Conservation (phyloP, 2,329 filamentous ascomycete genomes). For the Xylariaceae sp. region DNA sequence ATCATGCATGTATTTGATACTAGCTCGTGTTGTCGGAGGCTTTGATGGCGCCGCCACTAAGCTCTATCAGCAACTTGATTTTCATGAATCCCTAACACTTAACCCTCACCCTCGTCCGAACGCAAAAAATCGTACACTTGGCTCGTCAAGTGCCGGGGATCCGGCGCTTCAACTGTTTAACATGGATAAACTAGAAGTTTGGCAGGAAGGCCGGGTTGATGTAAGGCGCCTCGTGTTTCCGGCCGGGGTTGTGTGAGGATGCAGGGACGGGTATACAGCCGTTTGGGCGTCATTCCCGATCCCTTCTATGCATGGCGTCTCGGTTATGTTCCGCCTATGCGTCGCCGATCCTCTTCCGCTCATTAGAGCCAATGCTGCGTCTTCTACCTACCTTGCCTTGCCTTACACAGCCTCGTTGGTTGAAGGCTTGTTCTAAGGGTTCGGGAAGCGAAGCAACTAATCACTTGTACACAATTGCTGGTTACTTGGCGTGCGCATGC, state of each 20-base stretch:
- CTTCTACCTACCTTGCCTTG: neutral
- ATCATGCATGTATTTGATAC: conserved; percentile 24
- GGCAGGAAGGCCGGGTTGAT: conserved; percentile 5
- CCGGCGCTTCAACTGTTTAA: conserved; percentile 14
- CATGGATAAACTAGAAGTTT: conserved; percentile 6
- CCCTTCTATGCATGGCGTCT: neutral
- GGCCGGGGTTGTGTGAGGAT: conserved; percentile 20
- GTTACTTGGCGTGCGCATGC: neutral
- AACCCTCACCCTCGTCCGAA: conserved; percentile 5
- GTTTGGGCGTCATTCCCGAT: conserved; percentile 9
- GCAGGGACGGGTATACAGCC: conserved; percentile 12
- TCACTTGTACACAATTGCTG: neutral
- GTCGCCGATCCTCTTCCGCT: neutral
- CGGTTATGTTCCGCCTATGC: neutral
- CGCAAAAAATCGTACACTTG: neutral
- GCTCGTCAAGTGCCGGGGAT: conserved; percentile 1
- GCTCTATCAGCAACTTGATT: neutral
- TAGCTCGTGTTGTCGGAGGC: conserved; percentile 14
- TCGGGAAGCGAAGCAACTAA: neutral
- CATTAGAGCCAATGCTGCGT: neutral
- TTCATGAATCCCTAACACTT: conserved; percentile 1
- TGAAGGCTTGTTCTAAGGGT: neutral
- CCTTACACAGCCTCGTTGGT: neutral
- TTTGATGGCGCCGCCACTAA: conserved; percentile 7
- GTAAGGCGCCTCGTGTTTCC: conserved; percentile 30